A percentile compares a stretch with the other conserved stretches of the same genome.
Conservation (phyloP, 2,329 filamentous ascomycete genomes). For the Apiospora sp. region DNA sequence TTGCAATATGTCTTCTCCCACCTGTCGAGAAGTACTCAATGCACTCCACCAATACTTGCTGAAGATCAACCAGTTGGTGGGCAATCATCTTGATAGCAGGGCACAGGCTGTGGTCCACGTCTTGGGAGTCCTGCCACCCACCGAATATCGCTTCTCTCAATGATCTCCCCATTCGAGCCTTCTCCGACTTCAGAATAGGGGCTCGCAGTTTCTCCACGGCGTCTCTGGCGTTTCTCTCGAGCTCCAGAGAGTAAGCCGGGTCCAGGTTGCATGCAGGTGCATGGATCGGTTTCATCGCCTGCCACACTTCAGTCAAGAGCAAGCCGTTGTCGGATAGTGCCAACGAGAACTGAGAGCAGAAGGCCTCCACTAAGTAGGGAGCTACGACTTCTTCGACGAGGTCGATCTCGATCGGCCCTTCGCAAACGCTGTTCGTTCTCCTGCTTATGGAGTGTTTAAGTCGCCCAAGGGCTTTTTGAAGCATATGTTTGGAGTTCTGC, state of each 20-base stretch:
- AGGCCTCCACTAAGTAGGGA: not conserved
- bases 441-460: rapidly evolving
- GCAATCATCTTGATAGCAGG: not conserved
- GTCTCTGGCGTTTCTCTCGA: not conserved
- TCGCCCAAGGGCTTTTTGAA: not conserved
- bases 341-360: not conserved
- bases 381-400: not conserved
- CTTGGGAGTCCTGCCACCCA: slow-evolving; percentile 5
- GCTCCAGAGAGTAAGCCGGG: not conserved
- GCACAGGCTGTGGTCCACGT: slow-evolving; percentile 20
- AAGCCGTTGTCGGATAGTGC: not conserved
- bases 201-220: not conserved
- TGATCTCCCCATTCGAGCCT: not conserved
- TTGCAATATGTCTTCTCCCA: not conserved
- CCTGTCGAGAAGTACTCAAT: not conserved
- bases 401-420: not conserved
- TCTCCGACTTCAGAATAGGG: not conserved
- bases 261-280: not conserved
- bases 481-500: not conserved
- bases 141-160: not conserved
- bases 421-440: no score
- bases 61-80: not conserved
- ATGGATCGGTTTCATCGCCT: slow-evolving; percentile 4
- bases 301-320: not conserved
- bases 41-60: not conserved